Conservation (phyloP, 208 protist species). For the Leishmania lainsoni region DNA sequence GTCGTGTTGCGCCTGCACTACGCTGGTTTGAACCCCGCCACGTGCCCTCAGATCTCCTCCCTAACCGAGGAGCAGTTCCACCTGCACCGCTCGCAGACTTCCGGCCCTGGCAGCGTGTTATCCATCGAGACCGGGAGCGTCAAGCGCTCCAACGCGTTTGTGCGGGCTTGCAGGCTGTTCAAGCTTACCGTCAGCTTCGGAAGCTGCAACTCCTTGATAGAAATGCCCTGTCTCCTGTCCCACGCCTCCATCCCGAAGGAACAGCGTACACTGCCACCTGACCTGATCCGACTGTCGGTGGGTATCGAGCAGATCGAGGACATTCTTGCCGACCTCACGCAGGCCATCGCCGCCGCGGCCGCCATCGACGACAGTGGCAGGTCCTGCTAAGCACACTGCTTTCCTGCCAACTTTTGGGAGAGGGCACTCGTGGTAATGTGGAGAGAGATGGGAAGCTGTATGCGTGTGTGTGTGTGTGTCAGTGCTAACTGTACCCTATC, state of each 20-base stretch:
- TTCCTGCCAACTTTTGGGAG: not conserved
- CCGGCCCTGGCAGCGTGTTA: conserved; percentile 62
- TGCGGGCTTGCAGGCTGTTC: conserved; percentile 86
- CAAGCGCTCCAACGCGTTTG: conserved; percentile 68
- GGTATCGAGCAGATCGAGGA: conserved; percentile 95
- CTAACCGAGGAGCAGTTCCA: conserved; percentile 80
- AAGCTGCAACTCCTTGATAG: conserved; percentile 93
- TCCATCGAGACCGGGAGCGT: conserved; percentile 79
- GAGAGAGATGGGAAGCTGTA: not conserved
- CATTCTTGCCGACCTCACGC: conserved; percentile 85
- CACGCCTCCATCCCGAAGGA: conserved; percentile 94
- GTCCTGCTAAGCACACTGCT: conserved; percentile 6
- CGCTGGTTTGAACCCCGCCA: conserved; percentile 88
- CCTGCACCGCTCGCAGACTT: conserved; percentile 62
- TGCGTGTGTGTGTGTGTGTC: not conserved
- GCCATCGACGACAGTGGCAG: conserved; percentile 19
- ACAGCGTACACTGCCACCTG: conserved; percentile 81
- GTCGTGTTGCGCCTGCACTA: conserved; percentile 90
- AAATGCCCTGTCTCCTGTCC: conserved; percentile 94
- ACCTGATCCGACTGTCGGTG: conserved; percentile 91
- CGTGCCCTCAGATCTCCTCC: conserved; percentile 55
- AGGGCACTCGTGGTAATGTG: not conserved
- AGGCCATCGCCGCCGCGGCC: conserved; percentile 73
- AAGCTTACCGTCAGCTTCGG: conserved; percentile 95
- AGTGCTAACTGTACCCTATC: not conserved